phyloP scores from a whole-genome alignment of 768 basidiomycete genomes.

The Macrolepiota albuminosa region DNA sequence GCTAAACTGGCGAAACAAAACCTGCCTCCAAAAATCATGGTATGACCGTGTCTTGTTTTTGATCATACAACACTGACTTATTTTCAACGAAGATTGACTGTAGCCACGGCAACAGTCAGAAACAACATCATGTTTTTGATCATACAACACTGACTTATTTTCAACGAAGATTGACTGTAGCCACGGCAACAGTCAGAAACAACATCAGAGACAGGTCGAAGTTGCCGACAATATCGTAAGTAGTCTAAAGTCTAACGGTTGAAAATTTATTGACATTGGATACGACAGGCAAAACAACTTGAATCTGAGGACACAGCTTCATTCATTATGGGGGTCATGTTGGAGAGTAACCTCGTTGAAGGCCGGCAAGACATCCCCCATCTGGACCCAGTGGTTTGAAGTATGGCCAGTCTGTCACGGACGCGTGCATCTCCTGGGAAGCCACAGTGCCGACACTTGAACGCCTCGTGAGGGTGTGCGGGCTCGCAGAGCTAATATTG shows the following conservation, averaged over 20 bases:
- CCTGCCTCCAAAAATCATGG: slow-evolving; percentile 82
- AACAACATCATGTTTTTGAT: slow-evolving; percentile 59
- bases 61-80: neutral
- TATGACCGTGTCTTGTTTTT: slow-evolving; percentile 24
- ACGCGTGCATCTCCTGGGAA: slow-evolving; percentile 90
- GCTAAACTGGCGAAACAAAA: slow-evolving; percentile 77
- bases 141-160: neutral
- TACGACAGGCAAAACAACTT: slow-evolving; percentile 61
- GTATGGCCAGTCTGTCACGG: slow-evolving; percentile 86
- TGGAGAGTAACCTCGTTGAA: slow-evolving; percentile 88
- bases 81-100: slow-evolving; percentile 71
- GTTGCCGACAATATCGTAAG: slow-evolving; percentile 89
- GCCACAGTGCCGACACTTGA: slow-evolving; percentile 79
- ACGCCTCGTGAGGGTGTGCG: slow-evolving; percentile 79
- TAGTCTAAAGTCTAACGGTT: slow-evolving; percentile 1
- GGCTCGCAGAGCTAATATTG: slow-evolving; percentile 56
- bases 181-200: slow-evolving; percentile 93
- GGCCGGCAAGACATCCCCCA: slow-evolving; percentile 83
- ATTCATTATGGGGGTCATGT: slow-evolving; percentile 90
- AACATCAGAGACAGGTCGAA: slow-evolving; percentile 81
- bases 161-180: slow-evolving; percentile 83
- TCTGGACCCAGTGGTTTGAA: slow-evolving; percentile 67
- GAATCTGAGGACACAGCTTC: slow-evolving; percentile 64
- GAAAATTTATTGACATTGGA: neutral
- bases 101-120: slow-evolving; percentile 93